Evolutionary conservation across 306 rosid species (phyloP), one percentile per base, ranked within the genome.

Genomic region (Trifolium subterraneum): DNA sequence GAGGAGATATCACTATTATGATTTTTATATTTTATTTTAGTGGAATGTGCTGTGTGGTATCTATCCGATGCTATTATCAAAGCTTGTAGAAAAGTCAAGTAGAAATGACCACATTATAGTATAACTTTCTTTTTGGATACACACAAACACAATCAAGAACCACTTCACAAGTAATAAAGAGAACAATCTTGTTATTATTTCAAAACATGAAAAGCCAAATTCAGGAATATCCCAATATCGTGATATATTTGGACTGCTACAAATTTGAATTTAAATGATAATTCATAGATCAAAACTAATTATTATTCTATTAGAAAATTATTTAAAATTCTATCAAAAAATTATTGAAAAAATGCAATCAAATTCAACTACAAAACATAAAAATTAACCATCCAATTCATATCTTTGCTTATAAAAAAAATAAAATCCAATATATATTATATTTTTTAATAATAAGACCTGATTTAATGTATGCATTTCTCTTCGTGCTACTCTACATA

Each of bases 11-110:
- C 69, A 18, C 78, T n/a, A n/a, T 12, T 45, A 65, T 33, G 33
- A 31, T 31, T 68, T 64, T 12, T 36, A 18, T 18, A 11, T 58
- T 12, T 25, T 19, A 63, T 82, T 35, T 18, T 19, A 79, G 69
- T 79, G 86, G 86, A 75, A 61, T 66, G 33, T 63, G 60, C 76
- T n/a, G 48, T 62, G 23, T 64, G 77, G 8, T 27, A 25, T 39
- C 62, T 51, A 51, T 8, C 20, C 29, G 11, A 14, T 78, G 38
- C 16, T 6, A 15, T 38, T 19, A 23, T 7, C 42, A 11, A 61
- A 44, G 76, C 64, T 50, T 63, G 13, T 22, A 5, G 0, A 74
- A 70, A 74, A 74, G 86, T 74, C 80, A 74, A 64, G 25, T 48
- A 48, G n/a, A 54, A 72, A 72, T 54, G 25, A 45, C 81, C 76